Percentiles rank a stretch among this genome's conserved stretches.
phyloP scores from a whole-genome alignment of 2,329 filamentous ascomycete species.

The Massarina eburnea region DNA sequence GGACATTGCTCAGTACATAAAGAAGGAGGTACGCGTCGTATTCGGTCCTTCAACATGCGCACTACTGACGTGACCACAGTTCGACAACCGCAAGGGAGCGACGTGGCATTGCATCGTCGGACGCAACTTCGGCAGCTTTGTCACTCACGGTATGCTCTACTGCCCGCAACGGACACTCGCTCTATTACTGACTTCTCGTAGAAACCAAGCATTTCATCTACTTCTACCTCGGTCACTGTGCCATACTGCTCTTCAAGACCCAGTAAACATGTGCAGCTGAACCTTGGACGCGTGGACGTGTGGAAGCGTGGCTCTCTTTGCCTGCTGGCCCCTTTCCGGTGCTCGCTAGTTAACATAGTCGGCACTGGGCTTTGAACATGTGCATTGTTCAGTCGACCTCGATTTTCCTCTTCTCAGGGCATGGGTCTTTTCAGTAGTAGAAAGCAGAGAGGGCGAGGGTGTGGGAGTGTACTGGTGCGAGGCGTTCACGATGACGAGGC shows the following conservation, averaged over 20 bases:
- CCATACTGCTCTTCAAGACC: slow-evolving; percentile 98
- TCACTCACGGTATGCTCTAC: slow-evolving; percentile 78
- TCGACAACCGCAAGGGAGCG: slow-evolving; percentile 93
- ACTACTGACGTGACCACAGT: slow-evolving; percentile 58
- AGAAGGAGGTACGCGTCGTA: slow-evolving; percentile 69
- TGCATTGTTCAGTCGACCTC: not conserved
- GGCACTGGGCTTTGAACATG: not conserved
- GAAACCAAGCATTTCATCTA: slow-evolving; percentile 99
- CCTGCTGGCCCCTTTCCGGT: not conserved
- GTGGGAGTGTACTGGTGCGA: not conserved
- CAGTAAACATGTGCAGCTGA: slow-evolving; percentile 58
- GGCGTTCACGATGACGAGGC: slow-evolving; percentile 5
- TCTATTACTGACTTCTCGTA: slow-evolving; percentile 46
- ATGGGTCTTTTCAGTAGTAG: not conserved
- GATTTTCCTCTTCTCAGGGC: not conserved
- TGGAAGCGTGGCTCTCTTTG: not conserved
- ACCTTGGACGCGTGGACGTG: not conserved
- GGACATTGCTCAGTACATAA: slow-evolving; percentile 96
- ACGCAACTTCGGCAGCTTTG: slow-evolving; percentile 97
- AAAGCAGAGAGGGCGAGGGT: not conserved
- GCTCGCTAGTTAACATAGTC: not conserved
- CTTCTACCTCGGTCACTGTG: slow-evolving; percentile 98
- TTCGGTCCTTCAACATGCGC: not conserved
- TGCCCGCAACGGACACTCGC: not conserved
- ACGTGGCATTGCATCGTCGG: slow-evolving; percentile 99